These are phyloP conservation scores for Aphanomyces cochlioides DNA, from an alignment of 352 stramenopile genomes.

Conservation along the genomic window DNA sequence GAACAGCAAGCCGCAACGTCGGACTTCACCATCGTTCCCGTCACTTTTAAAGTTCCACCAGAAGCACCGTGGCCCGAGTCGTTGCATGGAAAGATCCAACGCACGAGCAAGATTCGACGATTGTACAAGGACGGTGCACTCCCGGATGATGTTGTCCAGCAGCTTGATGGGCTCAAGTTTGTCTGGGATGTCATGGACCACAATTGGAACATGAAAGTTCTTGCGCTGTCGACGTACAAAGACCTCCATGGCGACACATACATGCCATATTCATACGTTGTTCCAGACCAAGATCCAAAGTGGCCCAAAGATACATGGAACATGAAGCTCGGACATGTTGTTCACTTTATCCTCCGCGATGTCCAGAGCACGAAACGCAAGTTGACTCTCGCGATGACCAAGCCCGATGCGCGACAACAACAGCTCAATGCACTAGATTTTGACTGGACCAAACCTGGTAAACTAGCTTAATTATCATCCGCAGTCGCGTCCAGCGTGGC, in stretches of 20 bases:
- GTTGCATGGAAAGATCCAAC: slow-evolving; percentile 16
- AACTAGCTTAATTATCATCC: slow-evolving; percentile 14
- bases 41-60: not conserved
- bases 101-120: slow-evolving; percentile 18
- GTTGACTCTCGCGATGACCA: slow-evolving; percentile 5
- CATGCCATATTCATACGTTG: slow-evolving; percentile 23
- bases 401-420: slow-evolving; percentile 16
- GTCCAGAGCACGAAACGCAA: slow-evolving; percentile 14
- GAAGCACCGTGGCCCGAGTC: slow-evolving; percentile 21
- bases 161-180: slow-evolving; percentile 6
- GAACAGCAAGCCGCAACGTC: slow-evolving; percentile 7
- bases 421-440: slow-evolving; percentile 22
- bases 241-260: slow-evolving; percentile 3
- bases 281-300: slow-evolving; percentile 8
- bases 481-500: slow-evolving; percentile 56
- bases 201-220: slow-evolving; percentile 25
- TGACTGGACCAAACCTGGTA: slow-evolving; percentile 21
- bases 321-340: slow-evolving; percentile 3
- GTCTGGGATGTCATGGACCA: slow-evolving; percentile 22
- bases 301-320: slow-evolving; percentile 28
- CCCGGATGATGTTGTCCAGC: not conserved
- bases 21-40: slow-evolving; percentile 20
- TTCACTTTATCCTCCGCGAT: slow-evolving; percentile 18
- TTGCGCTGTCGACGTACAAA: slow-evolving; percentile 16
- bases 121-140: slow-evolving; percentile 5